Base-by-base conservation (phyloP, 2,329 filamentous ascomycete genomes). In the Biscogniauxia marginata region DNA sequence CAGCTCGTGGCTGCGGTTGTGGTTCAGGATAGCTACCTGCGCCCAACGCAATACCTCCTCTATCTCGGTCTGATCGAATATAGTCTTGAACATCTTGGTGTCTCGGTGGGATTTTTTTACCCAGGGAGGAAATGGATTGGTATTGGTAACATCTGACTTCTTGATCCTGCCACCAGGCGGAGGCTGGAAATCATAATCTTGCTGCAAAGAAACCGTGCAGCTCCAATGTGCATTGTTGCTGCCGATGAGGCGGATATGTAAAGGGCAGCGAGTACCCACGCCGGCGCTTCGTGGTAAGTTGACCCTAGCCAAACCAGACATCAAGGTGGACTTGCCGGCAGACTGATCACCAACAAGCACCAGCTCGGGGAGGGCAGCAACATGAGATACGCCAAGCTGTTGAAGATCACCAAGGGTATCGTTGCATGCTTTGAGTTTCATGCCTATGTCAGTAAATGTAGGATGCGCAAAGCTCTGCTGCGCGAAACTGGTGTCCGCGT, bases 291-390 rank as follows among this genome's bases (percentile, higher is more conserved):
- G 77, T 0, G 87, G 87, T 0, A 89, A 78, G 39, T 82, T 81
- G 52, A 89, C 86, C 7, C 82, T 83, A 1, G 74, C 69, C 57
- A 84, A 75, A 0, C 77, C 80, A 50, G 80, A 78, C 70, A 71
- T 71, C 13, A 71, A 52, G 39, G 65, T 91, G 0, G 87, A 91
- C 68, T 96, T 96, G 0, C 92, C 93, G 0, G 91, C 88, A 0
- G 85, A 90, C 66, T 96, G 92, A 49, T 96, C 91, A 0, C 92
- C 92, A 0, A 96, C 85, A 0, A 96, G 83, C 5, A 93, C 89
- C 8, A 96, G 85, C 63, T 91, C 90, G 0, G 92, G 91, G 0
- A 96, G 76, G 0, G 84, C 83, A 0, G 91, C 83, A 4, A 85
- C 82, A 18, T 89, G 84, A 50, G 89, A 85, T 0, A 96, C 85